These are phyloP conservation scores for Acorus calamus DNA, from an alignment of 106 monocot species.

Conservation along the genomic window DNA sequence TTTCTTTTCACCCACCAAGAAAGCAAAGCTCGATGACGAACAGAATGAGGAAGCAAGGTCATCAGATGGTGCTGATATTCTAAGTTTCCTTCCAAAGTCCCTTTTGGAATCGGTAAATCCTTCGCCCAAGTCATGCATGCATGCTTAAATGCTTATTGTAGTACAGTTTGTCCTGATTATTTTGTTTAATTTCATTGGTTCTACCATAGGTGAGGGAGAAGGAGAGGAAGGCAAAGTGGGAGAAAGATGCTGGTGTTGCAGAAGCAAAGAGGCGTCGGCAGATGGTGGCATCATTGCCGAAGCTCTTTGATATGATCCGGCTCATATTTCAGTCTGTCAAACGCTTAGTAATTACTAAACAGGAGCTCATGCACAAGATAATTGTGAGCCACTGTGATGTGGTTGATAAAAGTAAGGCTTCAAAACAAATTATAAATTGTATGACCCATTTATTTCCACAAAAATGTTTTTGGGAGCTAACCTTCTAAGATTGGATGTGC, in stretches of 20 bases:
- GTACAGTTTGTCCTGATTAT: neutral
- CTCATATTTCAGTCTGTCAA: conserved; percentile 61
- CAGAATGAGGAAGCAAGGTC: conserved; percentile 7
- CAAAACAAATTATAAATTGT: neutral
- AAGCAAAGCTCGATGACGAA: conserved; percentile 6
- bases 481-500: conserved; percentile 1
- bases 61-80: conserved; percentile 20
- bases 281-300: conserved; percentile 55
- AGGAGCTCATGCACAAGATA: conserved; percentile 76
- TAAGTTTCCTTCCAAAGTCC: conserved; percentile 61
- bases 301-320: conserved; percentile 59
- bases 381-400: conserved; percentile 43
- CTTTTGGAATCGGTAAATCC: conserved; percentile 63
- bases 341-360: conserved; percentile 62
- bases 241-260: conserved; percentile 30
- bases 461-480: neutral
- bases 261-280: conserved; percentile 37
- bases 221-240: conserved; percentile 43
- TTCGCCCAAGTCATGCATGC: neutral
- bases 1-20: conserved; percentile 47
- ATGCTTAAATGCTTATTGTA: neutral
- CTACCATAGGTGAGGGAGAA: conserved; percentile 55
- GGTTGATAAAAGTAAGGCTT: conserved; percentile 54
- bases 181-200: neutral
- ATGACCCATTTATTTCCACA: neutral